Conservation (phyloP, 176 grass and related monocot species). For the Luzula sylvatica region DNA sequence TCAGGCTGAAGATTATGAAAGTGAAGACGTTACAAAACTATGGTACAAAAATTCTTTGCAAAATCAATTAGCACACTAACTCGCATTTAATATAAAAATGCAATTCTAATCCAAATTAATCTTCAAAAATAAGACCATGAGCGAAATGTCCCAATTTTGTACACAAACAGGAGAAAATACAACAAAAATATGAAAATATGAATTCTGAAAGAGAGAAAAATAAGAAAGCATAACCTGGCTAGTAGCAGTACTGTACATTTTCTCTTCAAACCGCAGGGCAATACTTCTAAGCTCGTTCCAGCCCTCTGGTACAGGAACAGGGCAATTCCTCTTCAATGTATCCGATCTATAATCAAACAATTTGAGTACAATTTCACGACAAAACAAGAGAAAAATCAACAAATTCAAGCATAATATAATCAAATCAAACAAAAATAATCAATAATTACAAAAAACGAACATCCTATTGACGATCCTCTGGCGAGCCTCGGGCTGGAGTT, state of each 20-base stretch:
- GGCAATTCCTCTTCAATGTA: constrained; percentile 63
- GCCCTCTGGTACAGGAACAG: constrained; percentile 43
- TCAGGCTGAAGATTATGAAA: constrained; percentile 42
- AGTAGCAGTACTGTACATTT: constrained; percentile 42
- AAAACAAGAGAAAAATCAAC: not conserved
- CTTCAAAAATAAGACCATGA: not conserved
- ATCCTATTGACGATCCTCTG: constrained; percentile 77
- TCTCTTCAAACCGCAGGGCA: constrained; percentile 65
- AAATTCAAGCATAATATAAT: too few relatives aligned
- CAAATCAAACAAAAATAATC: not conserved
- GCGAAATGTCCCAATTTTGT: not conserved
- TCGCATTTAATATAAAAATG: not conserved
- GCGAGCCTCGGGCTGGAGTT: constrained; percentile 65
- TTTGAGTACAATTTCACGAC: not conserved
- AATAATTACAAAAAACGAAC: constrained; percentile 9
- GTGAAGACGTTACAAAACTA: constrained; percentile 6
- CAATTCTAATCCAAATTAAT: not conserved
- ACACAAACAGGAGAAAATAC: not conserved
- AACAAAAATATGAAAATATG: not conserved
- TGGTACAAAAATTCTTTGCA: constrained; percentile 5
- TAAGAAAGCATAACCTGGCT: constrained; percentile 34
- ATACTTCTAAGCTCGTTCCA: constrained; percentile 60
- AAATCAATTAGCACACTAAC: not conserved
- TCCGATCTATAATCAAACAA: constrained; percentile 45
- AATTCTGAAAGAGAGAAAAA: not conserved